Evolutionary conservation across 768 basidiomycete genomes (phyloP).

Genomic region (Lactifluus volemus): DNA sequence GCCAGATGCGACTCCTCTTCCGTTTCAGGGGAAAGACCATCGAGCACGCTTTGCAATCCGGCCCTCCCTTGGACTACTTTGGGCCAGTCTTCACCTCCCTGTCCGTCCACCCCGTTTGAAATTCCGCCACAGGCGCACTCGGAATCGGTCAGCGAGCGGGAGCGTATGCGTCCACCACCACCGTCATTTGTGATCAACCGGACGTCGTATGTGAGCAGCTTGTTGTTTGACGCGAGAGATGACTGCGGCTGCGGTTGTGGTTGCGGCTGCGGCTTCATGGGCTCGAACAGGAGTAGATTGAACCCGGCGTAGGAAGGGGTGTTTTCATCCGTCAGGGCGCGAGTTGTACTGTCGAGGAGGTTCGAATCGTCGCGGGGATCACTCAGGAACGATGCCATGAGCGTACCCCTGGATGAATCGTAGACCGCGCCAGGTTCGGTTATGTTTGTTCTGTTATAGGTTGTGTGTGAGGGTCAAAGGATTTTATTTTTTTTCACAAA

Average conservation of each 20-base stretch:
- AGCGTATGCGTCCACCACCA: constrained; percentile 48
- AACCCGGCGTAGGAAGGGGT: constrained; percentile 61
- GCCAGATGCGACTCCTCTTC: constrained; percentile 41
- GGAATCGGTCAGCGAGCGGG: constrained; percentile 41
- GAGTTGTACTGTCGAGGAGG: constrained; percentile 45
- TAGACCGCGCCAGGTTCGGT: constrained; percentile 50
- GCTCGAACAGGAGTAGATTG: constrained; percentile 63
- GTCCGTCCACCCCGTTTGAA: constrained; percentile 70
- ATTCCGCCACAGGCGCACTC: constrained; percentile 51
- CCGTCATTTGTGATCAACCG: constrained; percentile 63
- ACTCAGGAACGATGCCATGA: constrained; percentile 60
- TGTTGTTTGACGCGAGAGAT: no score
- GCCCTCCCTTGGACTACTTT: constrained; percentile 57
- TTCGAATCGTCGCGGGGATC: constrained; percentile 28
- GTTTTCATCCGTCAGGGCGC: constrained; percentile 38
- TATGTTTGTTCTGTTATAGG: constrained; percentile 63
- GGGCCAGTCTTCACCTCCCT: constrained; percentile 56
- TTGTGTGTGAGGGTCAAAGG: neutral
- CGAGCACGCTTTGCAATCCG: constrained; percentile 38
- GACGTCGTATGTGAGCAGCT: constrained; percentile 39
- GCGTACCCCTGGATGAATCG: constrained; percentile 55
- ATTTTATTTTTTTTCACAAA: neutral
- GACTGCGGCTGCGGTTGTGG: no score
- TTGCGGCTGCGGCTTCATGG: constrained; percentile 18
- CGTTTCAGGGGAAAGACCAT: constrained; percentile 26